Conservation (phyloP, 2,329 filamentous ascomycete species). For the Aspergillus pseudonomiae region DNA sequence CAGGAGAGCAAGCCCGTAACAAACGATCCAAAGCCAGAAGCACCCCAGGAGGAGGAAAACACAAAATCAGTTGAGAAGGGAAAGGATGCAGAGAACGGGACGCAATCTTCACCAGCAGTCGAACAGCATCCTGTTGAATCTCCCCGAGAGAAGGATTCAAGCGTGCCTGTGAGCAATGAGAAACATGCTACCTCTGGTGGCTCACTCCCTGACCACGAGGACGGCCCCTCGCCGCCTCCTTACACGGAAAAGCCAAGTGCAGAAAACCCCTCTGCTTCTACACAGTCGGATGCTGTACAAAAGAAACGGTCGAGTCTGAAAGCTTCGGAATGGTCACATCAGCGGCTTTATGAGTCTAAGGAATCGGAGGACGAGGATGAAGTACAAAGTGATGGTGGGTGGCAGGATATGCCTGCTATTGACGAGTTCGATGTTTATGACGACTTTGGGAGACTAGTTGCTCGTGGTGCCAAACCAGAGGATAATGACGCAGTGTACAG, state of each 20-base stretch:
- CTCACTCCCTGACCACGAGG: slow-evolving; percentile 4
- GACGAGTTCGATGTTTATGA: slow-evolving; percentile 95
- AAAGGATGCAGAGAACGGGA: slow-evolving; percentile 9
- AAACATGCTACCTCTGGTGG: slow-evolving; percentile 6
- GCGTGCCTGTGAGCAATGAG: slow-evolving; percentile 2
- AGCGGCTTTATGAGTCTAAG: slow-evolving; percentile 65
- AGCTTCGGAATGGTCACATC: slow-evolving; percentile 88
- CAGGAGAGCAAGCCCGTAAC: background rate
- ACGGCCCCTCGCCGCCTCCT: slow-evolving; percentile 17
- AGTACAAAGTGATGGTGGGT: slow-evolving; percentile 62
- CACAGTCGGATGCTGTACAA: slow-evolving; percentile 20
- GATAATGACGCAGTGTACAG: slow-evolving; percentile 74
- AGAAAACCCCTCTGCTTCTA: slow-evolving; percentile 9
- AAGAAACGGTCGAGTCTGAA: slow-evolving; percentile 31
- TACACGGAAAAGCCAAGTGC: slow-evolving; percentile 19
- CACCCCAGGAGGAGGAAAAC: background rate
- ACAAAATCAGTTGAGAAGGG: background rate
- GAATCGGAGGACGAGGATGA: slow-evolving; percentile 45
- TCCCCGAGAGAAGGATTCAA: background rate
- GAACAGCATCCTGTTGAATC: slow-evolving; percentile 5
- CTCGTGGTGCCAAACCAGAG: slow-evolving; percentile 72
- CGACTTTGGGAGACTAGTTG: slow-evolving; percentile 85
- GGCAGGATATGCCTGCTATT: slow-evolving; percentile 94
- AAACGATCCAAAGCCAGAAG: background rate
- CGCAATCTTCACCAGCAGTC: slow-evolving; percentile 6